Percentiles rank a stretch among this genome's conserved stretches.
phyloP scores from a whole-genome alignment of 73 alveolate species.

The Tetrahymena malaccensis region DNA sequence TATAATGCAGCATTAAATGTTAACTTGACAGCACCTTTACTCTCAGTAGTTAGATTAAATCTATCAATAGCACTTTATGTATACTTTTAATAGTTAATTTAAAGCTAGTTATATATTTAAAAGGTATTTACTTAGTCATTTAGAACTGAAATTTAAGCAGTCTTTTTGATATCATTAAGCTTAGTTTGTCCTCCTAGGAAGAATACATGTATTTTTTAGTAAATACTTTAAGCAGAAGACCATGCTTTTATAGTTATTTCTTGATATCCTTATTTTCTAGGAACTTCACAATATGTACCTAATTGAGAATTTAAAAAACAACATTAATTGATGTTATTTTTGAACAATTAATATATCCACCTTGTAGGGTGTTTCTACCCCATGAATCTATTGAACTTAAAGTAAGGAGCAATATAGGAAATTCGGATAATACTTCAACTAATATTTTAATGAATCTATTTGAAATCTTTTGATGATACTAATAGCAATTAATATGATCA shows the following conservation, averaged over 20 bases:
- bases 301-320: neutral
- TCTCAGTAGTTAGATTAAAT: neutral
- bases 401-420: neutral
- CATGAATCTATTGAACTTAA: neutral
- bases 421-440: neutral
- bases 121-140: neutral
- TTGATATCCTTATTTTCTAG: neutral
- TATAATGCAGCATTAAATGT: neutral
- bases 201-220: neutral
- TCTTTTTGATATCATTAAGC: neutral
- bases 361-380: neutral
- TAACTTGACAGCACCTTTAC: neutral
- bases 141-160: neutral
- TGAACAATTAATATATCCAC: neutral
- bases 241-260: neutral
- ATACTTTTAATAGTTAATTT: neutral
- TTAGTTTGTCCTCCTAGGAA: neutral
- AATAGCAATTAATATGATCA: neutral
- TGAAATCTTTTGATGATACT: neutral
- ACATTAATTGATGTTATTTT: neutral
- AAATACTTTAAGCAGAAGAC: neutral
- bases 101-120: neutral
- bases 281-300: neutral
- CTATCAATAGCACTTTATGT: neutral
- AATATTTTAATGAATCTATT: neutral